A percentile compares a stretch with the other conserved stretches of the same genome.
Conservation (phyloP, 768 basidiomycete genomes). For the Gautieria morchelliformis region DNA sequence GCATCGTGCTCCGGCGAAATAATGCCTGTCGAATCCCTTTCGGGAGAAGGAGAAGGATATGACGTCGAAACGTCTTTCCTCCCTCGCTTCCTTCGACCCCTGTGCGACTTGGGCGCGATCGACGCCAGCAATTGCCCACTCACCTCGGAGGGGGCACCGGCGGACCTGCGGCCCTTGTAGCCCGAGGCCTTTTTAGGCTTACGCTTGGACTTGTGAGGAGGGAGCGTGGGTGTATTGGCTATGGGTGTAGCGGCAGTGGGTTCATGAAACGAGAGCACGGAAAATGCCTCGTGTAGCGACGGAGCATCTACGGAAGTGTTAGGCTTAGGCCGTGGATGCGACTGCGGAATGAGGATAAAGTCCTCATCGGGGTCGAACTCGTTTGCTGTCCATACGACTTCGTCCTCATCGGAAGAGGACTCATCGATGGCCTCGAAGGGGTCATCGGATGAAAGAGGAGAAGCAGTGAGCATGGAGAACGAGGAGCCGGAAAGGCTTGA, state of each 20-base stretch:
- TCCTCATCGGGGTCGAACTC: conserved; percentile 7
- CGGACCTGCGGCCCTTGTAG: background rate
- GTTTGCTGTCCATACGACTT: conserved; percentile 5
- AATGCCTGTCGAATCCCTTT: background rate
- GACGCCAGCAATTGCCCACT: background rate
- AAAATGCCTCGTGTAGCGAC: background rate
- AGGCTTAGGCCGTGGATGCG: background rate
- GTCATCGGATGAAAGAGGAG: background rate
- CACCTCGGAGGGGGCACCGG: background rate
- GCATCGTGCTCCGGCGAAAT: background rate
- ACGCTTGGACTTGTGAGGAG: background rate
- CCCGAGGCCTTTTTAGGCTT: background rate
- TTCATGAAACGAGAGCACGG: background rate
- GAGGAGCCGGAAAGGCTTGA: background rate
- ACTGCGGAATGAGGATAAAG: conserved; percentile 5
- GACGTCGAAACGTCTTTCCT: background rate
- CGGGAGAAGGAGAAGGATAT: conserved; percentile 3
- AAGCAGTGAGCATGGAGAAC: background rate
- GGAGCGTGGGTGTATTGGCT: background rate
- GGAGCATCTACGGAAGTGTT: background rate
- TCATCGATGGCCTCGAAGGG: conserved; percentile 5
- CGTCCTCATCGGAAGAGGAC: conserved; percentile 4
- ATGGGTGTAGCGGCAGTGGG: background rate
- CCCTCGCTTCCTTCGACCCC: background rate
- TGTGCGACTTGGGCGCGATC: background rate